These are phyloP conservation scores for Liriodendron chinense DNA, from an alignment of 164 flowering plant genomes.

Conservation along the genomic window DNA sequence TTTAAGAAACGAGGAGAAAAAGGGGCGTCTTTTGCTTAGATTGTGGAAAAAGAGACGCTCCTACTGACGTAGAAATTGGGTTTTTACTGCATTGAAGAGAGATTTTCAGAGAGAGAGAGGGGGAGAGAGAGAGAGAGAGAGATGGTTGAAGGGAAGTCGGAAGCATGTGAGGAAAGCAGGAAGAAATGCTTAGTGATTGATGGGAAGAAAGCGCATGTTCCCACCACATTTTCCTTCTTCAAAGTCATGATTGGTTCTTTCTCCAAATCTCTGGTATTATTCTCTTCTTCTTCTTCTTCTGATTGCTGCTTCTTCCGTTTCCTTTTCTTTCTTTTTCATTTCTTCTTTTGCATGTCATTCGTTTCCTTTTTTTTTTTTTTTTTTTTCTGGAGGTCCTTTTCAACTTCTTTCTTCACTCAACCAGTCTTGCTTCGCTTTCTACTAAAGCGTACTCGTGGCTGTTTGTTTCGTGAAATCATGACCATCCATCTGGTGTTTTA, in stretches of 20 bases:
- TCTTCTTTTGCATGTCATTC: background rate
- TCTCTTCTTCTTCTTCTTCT: background rate
- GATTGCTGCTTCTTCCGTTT: no score
- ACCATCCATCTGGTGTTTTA: no score
- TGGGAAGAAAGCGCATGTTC: conserved; percentile 17
- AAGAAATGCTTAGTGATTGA: conserved; percentile 18
- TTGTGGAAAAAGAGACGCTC: no score
- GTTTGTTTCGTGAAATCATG: background rate
- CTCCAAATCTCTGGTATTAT: conserved; percentile 19
- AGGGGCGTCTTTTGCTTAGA: no score
- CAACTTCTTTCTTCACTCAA: background rate
- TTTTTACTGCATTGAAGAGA: background rate
- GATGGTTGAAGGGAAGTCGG: no score
- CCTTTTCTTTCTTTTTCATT: background rate
- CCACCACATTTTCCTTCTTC: conserved; percentile 22
- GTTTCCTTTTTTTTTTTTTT: no score
- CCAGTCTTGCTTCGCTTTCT: background rate
- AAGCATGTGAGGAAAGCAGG: conserved; percentile 23
- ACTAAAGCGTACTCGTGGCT: background rate
- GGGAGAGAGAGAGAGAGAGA: no score
- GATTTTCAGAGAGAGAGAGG: background rate
- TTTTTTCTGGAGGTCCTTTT: no score
- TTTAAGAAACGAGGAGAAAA: no score
- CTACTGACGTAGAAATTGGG: no score
- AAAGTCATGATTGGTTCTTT: conserved; percentile 25